phyloP scores from a whole-genome alignment of 495 filamentous ascomycete species.

The Penicillium fimorum region DNA sequence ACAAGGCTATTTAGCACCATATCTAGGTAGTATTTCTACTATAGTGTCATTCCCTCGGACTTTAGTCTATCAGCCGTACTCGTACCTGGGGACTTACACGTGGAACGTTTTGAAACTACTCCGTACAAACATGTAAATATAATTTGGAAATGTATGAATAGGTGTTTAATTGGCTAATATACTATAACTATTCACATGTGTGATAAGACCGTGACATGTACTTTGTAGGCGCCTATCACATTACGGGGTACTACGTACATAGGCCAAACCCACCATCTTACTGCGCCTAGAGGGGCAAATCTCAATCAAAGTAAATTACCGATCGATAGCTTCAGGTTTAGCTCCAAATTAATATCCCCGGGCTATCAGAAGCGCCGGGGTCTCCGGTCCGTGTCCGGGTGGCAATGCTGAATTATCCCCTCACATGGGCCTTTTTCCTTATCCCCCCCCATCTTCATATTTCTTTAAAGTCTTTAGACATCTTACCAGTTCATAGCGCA shows the following conservation, averaged over 20 bases:
- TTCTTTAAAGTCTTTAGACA: background rate
- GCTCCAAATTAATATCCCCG: constrained; percentile 6
- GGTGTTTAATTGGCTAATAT: no score
- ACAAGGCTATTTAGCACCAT: background rate
- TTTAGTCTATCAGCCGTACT: background rate
- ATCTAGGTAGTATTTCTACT: background rate
- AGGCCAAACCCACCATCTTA: background rate
- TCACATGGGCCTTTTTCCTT: background rate
- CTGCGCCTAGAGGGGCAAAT: constrained; percentile 11
- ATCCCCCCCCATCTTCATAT: background rate
- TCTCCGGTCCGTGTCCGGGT: constrained; percentile 9
- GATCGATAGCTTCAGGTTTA: constrained; percentile 12
- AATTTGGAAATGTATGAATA: no score
- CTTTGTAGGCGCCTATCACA: background rate
- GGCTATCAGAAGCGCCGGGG: constrained; percentile 6
- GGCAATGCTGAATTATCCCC: constrained; percentile 5
- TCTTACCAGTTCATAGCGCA: constrained; percentile 1
- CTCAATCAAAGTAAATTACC: background rate
- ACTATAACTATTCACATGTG: background rate
- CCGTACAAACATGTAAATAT: no score
- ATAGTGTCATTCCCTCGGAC: no score
- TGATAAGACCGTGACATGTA: background rate
- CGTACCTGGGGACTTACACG: background rate
- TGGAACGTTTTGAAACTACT: no score
- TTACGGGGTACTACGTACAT: no score